Evolutionary conservation across 345 rosid species (phyloP).

Genomic region (Arabis alpina): DNA sequence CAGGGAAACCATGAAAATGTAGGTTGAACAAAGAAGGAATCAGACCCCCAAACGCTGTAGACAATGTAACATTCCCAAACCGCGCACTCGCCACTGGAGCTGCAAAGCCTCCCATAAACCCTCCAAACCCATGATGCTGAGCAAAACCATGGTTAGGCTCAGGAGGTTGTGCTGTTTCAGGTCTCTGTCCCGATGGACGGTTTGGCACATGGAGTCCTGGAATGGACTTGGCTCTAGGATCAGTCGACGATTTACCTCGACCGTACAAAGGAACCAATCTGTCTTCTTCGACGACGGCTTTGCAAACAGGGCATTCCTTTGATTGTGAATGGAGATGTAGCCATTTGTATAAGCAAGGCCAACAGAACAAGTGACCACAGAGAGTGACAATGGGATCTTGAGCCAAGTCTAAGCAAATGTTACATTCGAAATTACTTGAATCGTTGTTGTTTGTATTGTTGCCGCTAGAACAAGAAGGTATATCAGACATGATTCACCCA

Average conservation of each 20-base stretch:
- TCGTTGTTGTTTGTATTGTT: conserved; percentile 60
- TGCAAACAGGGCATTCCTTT: conserved; percentile 91
- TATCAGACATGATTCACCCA: conserved; percentile 73
- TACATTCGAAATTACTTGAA: conserved; percentile 90
- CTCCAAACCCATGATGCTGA: conserved; percentile 77
- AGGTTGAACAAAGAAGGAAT: conserved; percentile 83
- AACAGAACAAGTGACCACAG: conserved; percentile 97
- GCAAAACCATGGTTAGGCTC: conserved; percentile 68
- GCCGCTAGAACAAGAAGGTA: conserved; percentile 59
- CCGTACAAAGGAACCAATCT: conserved; percentile 95
- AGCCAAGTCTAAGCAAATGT: conserved; percentile 97
- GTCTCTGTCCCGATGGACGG: conserved; percentile 97
- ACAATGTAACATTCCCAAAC: conserved; percentile 81
- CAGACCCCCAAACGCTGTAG: conserved; percentile 88
- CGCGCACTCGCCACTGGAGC: conserved; percentile 75
- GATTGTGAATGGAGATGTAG: conserved; percentile 82
- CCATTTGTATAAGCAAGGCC: conserved; percentile 99
- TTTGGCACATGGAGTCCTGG: conserved; percentile 85
- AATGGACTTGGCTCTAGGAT: conserved; percentile 84
- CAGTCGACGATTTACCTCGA: conserved; percentile 81
- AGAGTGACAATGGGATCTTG: conserved; percentile 98
- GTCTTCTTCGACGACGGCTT: conserved; percentile 85
- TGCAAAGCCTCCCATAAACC: conserved; percentile 84
- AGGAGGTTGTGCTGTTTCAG: conserved; percentile 92
- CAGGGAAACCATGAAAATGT: conserved; percentile 85